phyloP scores from a whole-genome alignment of 108 stramenopile genomes.

The Pseudonitzschia pungens region DNA sequence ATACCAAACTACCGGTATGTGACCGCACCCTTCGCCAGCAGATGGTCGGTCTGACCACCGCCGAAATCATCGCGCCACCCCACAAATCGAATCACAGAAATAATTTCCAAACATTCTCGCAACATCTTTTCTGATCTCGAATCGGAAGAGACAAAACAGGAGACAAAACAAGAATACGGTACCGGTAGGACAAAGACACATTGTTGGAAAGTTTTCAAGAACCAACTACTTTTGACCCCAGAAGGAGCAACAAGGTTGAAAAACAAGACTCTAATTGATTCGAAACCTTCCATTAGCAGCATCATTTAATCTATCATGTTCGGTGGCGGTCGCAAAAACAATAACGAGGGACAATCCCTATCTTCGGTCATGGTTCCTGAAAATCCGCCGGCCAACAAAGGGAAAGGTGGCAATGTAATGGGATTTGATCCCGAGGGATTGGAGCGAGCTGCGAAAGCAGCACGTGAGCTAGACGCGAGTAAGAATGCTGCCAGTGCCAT shows the following conservation, averaged over 20 bases:
- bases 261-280: background rate
- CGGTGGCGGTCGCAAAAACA: constrained; percentile 53
- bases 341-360: constrained; percentile 61
- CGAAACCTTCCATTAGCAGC: background rate
- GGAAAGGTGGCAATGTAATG: constrained; percentile 53
- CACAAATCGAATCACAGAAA: background rate
- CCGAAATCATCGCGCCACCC: background rate
- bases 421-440: constrained; percentile 94
- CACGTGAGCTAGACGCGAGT: constrained; percentile 80
- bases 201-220: background rate
- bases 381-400: constrained; percentile 60
- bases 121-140: background rate
- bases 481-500: constrained; percentile 81
- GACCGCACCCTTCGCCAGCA: background rate
- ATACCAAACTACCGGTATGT: background rate
- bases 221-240: background rate
- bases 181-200: no score
- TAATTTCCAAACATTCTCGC: background rate
- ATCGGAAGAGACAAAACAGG: background rate
- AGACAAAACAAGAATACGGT: no score
- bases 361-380: constrained; percentile 78
- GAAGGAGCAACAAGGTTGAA: background rate
- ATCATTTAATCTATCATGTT: constrained; percentile 4
- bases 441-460: constrained; percentile 94
- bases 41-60: background rate